A percentile compares a stretch with the other conserved stretches of the same genome.
phyloP scores from a whole-genome alignment of 2,329 filamentous ascomycete species.

The Pestalotiopsis sp. region DNA sequence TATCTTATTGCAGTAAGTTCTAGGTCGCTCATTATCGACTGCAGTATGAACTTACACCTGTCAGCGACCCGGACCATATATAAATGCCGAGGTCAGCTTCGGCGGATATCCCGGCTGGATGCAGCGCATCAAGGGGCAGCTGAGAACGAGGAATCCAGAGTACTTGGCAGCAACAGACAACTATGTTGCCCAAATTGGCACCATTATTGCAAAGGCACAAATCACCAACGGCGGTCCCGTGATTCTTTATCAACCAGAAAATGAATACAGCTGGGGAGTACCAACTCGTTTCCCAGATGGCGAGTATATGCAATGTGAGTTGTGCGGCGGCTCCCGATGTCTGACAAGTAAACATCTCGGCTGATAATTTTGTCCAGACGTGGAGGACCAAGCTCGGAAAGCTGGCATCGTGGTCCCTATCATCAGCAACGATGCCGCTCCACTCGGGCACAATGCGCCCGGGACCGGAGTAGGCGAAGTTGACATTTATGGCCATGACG shows the following conservation, averaged over 20 bases:
- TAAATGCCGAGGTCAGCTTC: constrained; percentile 75
- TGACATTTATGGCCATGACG: constrained; percentile 43
- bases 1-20: constrained; percentile 65
- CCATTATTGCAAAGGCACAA: constrained; percentile 71
- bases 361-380: constrained; percentile 34
- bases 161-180: constrained; percentile 69
- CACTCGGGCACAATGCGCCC: constrained; percentile 64
- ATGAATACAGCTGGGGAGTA: constrained; percentile 63
- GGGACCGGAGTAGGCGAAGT: constrained; percentile 33
- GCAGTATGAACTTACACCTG: background rate
- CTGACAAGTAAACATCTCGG: background rate
- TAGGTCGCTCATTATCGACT: background rate
- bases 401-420: constrained; percentile 73
- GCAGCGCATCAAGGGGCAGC: constrained; percentile 63
- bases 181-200: constrained; percentile 63
- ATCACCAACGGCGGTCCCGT: constrained; percentile 81
- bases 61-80: constrained; percentile 66
- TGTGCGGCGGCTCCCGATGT: background rate
- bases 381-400: constrained; percentile 67
- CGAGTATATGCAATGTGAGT: constrained; percentile 62
- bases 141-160: constrained; percentile 63
- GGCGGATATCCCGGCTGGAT: constrained; percentile 83
- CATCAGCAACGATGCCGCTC: constrained; percentile 71
- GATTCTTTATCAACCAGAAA: constrained; percentile 78
- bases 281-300: constrained; percentile 55